A percentile compares a stretch with the other conserved stretches of the same genome.
These are phyloP conservation scores for Botrytis elliptica DNA, from an alignment of 2,329 filamentous ascomycete genomes.

Conservation along the genomic window DNA sequence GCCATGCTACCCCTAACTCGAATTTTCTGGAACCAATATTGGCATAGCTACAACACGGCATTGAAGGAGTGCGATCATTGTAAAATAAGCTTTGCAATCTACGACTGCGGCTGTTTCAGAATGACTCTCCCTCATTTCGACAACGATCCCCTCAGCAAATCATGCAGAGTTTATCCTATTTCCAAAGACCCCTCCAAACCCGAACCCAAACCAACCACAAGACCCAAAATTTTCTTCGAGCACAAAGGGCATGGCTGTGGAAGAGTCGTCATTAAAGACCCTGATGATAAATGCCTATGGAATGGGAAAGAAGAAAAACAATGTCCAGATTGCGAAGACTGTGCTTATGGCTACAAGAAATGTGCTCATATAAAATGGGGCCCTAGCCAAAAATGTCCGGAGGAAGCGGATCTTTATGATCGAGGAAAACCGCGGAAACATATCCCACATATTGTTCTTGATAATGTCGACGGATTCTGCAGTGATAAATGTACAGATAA, in stretches of 20 bases:
- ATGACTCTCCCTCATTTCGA: not conserved
- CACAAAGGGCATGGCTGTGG: not conserved
- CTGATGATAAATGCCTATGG: no score
- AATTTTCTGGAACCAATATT: not conserved
- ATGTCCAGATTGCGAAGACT: not conserved
- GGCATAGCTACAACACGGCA: not conserved
- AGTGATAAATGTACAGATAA: not conserved
- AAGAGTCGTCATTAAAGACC: not conserved
- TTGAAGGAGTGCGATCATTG: not conserved
- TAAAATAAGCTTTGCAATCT: not conserved
- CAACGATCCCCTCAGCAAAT: not conserved
- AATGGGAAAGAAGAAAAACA: not conserved
- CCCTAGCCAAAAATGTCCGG: not conserved
- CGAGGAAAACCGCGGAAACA: not conserved
- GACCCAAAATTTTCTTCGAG: not conserved
- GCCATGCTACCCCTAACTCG: not conserved
- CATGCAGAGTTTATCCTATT: not conserved
- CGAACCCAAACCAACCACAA: not conserved
- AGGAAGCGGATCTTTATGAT: fast-evolving
- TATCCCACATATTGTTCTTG: not conserved
- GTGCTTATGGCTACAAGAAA: not conserved
- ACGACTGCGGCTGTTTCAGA: not conserved
- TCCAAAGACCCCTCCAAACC: not conserved
- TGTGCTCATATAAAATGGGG: not conserved
- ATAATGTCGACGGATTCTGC: not conserved